These are phyloP conservation scores for Sherardia arvensis DNA, from an alignment of 257 asterid species.

Conservation along the genomic window DNA sequence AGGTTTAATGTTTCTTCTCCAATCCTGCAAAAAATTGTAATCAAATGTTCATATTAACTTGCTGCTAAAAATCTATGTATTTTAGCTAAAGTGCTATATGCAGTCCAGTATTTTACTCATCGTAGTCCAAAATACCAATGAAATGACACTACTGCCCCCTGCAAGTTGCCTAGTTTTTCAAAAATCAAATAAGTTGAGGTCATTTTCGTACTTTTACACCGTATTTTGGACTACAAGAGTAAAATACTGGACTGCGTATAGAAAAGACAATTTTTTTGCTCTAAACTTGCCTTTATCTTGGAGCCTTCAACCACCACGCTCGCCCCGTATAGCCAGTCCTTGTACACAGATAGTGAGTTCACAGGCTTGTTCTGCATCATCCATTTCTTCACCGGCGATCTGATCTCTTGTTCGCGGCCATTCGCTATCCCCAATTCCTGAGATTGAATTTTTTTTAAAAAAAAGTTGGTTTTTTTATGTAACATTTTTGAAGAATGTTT, in stretches of 20 bases:
- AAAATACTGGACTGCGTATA: no score
- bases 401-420: slow-evolving; percentile 64
- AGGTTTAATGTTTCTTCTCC: slow-evolving; percentile 62
- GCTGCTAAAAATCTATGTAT: not conserved
- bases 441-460: no score
- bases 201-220: no score
- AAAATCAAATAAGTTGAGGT: no score
- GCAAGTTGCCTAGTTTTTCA: no score
- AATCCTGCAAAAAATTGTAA: slow-evolving; percentile 36
- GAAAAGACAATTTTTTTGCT: not conserved
- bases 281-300: slow-evolving; percentile 46
- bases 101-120: no score
- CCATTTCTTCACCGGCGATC: slow-evolving; percentile 73
- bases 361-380: slow-evolving; percentile 55
- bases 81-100: no score
- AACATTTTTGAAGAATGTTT: not conserved
- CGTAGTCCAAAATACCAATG: no score
- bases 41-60: not conserved
- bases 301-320: slow-evolving; percentile 58
- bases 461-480: not conserved
- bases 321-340: slow-evolving; percentile 75
- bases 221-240: no score
- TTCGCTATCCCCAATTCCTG: slow-evolving; percentile 54
- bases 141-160: no score
- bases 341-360: slow-evolving; percentile 49